Percentiles rank a stretch among this genome's conserved stretches.
These are phyloP conservation scores for Rhynchospora tenuis DNA, from an alignment of 176 grass and related monocot species.

Conservation along the genomic window DNA sequence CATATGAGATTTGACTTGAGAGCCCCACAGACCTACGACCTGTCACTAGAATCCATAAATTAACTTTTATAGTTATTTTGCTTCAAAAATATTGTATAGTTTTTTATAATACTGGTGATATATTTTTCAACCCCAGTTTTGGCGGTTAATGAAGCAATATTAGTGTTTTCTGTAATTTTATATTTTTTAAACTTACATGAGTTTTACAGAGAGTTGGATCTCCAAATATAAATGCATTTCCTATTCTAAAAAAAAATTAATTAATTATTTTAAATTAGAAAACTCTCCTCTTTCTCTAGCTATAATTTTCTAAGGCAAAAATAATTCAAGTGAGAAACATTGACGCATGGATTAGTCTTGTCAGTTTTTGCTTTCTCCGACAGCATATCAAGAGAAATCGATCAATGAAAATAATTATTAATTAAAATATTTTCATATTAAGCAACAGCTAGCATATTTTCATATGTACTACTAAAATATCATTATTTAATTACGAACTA, in stretches of 20 bases:
- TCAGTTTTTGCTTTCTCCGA: background rate
- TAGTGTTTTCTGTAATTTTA: no score
- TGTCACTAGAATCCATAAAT: background rate
- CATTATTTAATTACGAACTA: background rate
- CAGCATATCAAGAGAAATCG: background rate
- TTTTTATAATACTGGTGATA: background rate
- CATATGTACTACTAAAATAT: background rate
- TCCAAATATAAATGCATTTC: no score
- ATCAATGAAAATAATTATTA: no score
- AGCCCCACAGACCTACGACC: background rate
- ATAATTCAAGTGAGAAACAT: background rate
- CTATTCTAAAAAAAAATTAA: no score
- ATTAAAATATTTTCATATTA: no score
- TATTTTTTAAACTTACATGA: no score
- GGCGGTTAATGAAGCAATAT: no score
- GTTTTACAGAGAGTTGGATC: no score
- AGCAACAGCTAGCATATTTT: background rate
- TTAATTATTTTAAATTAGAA: no score
- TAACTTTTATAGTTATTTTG: background rate
- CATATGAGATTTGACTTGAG: background rate
- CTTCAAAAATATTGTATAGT: background rate
- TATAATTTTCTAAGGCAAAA: no score
- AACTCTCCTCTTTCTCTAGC: no score
- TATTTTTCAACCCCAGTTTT: no score
- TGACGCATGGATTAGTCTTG: background rate